Evolutionary conservation across 192 early-diverging fungal genomes (phyloP), one percentile per base, ranked within the genome.

Genomic region (Phycomyces nitens): DNA sequence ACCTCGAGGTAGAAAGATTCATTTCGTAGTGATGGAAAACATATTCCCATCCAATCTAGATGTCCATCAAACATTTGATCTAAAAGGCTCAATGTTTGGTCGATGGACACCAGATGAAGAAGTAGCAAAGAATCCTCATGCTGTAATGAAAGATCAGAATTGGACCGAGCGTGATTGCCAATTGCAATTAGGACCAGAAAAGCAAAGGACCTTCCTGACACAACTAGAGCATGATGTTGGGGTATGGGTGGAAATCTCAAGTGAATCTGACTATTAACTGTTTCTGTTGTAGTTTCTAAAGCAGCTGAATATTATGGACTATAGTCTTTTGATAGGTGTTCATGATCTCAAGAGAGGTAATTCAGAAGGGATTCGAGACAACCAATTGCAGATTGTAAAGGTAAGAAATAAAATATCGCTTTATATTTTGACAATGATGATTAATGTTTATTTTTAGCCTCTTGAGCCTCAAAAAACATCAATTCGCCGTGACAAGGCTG

Each of bases 1-100:
- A 44, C 94, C 94, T 43, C 92, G 90, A 40, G 89, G 89, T 54
- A 79, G 85, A 49, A 97, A 98, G 74, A 92, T 99, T 51, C 95
- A 98, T 78, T 99, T 99, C 80, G 93, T 99, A 9, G 95, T 99
- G 18, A 99, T 99, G 97, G 93, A 90, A 60, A 99, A 99, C 72
- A 90, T 99, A 11, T 95, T 98, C 68, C 96, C 97, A 16, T 84
- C 94, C 10, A 95, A 96, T 82, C 88, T 92, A 73, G 94, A 99
- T 79, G 94, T 99, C 29, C 95, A 98, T 66, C 90, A 93, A 68
- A 91, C 86, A 44, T 99, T 91, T 66, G 97, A 99, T 73, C 77
- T 99, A 49, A 99, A 99, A 77, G 91, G 97, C 8, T 98, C 95
- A 0, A 89, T 88, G 14, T 78, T 94, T 50, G 96, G 96, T 1